phyloP scores from a whole-genome alignment of 352 stramenopile genomes.

The Globisporangium acanthophoron region DNA sequence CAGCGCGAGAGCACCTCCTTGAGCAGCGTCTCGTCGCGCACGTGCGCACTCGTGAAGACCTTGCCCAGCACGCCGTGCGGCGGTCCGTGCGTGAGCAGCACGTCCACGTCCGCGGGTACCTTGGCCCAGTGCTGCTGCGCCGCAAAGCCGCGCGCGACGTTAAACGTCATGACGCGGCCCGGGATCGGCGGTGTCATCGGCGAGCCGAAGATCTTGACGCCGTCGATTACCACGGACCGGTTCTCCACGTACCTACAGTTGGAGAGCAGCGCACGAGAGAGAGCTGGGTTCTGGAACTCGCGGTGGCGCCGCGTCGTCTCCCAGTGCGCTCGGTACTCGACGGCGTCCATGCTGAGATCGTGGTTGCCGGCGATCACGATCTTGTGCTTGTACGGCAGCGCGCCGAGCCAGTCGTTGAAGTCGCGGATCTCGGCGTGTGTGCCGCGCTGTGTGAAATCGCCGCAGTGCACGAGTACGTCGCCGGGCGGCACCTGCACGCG shows the following conservation, averaged over 20 bases:
- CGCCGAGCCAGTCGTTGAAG: slow-evolving; percentile 76
- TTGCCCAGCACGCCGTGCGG: slow-evolving; percentile 83
- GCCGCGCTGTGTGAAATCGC: slow-evolving; percentile 85
- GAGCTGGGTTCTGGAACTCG: slow-evolving; percentile 56
- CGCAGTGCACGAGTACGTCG: slow-evolving; percentile 87
- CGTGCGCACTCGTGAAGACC: slow-evolving; percentile 47
- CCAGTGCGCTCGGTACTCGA: slow-evolving; percentile 64
- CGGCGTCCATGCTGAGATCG: slow-evolving; percentile 69
- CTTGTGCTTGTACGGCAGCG: slow-evolving; percentile 70
- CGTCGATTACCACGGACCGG: slow-evolving; percentile 55
- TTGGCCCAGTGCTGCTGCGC: slow-evolving; percentile 70
- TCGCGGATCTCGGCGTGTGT: slow-evolving; percentile 62
- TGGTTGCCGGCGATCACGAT: slow-evolving; percentile 82
- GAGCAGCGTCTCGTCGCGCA: slow-evolving; percentile 80
- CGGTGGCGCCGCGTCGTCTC: slow-evolving; percentile 44
- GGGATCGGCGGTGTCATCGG: slow-evolving; percentile 76
- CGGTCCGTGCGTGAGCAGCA: slow-evolving; percentile 88
- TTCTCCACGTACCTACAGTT: slow-evolving; percentile 81
- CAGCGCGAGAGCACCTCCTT: slow-evolving; percentile 76
- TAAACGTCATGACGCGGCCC: slow-evolving; percentile 63
- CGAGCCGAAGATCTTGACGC: slow-evolving; percentile 73
- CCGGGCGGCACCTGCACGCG: slow-evolving; percentile 61
- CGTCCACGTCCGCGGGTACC: slow-evolving; percentile 68
- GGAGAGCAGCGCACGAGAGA: slow-evolving; percentile 43
- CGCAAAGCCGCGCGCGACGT: slow-evolving; percentile 52